phyloP scores from a whole-genome alignment of 495 filamentous ascomycete genomes.

The Neurospora sublineolata region DNA sequence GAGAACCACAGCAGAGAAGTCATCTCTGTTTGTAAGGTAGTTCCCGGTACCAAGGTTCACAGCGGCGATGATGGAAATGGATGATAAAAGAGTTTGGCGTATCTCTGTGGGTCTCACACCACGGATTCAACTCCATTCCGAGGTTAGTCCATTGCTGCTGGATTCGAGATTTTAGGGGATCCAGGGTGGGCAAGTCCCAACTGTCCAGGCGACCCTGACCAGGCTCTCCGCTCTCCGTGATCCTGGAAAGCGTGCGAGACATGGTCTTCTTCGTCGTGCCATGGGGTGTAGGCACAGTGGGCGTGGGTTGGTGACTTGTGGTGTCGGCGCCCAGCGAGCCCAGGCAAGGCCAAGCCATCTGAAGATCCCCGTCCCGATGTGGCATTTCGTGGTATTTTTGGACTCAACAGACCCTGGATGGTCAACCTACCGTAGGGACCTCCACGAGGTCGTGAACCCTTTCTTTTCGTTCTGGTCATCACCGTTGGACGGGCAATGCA shows the following conservation, averaged over 20 bases:
- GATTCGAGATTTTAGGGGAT: background rate
- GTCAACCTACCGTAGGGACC: background rate
- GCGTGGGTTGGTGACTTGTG: background rate
- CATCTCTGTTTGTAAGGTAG: background rate
- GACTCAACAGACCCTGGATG: background rate
- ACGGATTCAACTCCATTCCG: background rate
- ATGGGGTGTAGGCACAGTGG: background rate
- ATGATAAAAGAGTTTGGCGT: background rate
- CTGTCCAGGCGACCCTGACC: background rate
- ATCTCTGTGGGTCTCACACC: background rate
- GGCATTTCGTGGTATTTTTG: background rate
- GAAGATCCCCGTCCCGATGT: background rate
- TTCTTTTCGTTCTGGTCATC: background rate
- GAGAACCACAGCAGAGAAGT: background rate
- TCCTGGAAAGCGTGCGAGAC: background rate
- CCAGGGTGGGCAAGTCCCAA: background rate
- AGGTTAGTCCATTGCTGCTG: background rate
- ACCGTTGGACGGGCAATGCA: background rate
- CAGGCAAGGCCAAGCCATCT: background rate
- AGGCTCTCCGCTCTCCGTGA: background rate
- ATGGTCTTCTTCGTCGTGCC: background rate
- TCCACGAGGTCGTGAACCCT: background rate
- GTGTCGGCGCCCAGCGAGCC: background rate
- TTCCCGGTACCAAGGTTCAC: background rate
- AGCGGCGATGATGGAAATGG: background rate